Base-by-base conservation (phyloP, 495 filamentous ascomycete genomes). In the Lasiosphaeria miniovina region DNA sequence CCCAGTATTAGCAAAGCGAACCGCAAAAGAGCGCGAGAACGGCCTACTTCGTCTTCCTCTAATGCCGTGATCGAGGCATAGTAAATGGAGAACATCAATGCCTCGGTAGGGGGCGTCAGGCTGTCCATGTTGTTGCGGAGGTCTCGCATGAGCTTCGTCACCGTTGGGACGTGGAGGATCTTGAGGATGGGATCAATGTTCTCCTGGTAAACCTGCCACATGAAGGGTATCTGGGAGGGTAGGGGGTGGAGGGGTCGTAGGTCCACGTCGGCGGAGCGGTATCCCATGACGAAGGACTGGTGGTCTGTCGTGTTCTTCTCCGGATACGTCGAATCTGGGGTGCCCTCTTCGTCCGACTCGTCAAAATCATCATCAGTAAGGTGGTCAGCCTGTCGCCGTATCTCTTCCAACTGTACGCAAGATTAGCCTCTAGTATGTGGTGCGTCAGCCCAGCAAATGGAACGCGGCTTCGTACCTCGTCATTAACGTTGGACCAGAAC, bases 401-500 rank as follows among this genome's bases (percentile, higher is more conserved):
- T 77, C 65, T 88, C 86, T 64, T 89, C 86, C 40, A 93, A 81
- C 85, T 90, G 59, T 52, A 24, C 24, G 24, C 24, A 24, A 24
- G 2, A 24, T 24, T 2, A 24, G 24, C 46, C 4, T 3, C 9
- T 14, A 33, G 57, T 66, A 33, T 68, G 59, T 63, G 57, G 36
- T 14, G 24, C 15, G n/a, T 32, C n/a, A 35, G 8, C 11, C n/a
- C 36, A 35, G 4, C 31, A 35, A 34, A 9, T 8, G 7, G n/a
- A 5, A 10, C 10, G 17, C 4, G 5, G 34, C 15, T 36, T 12
- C 57, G 32, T 61, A 65, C 91, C 83, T 97, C 91, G 59, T 93
- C 90, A 52, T 86, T 90, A 49, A 97, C 77, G 61, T 84, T 90
- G n/a, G 88, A 86, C 93, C 92, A 97, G 54, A 96, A 90, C 14